A percentile compares a stretch with the other conserved stretches of the same genome.
Evolutionary conservation across 306 rosid genomes (phyloP).

Genomic region (Abrus pulchellus): DNA sequence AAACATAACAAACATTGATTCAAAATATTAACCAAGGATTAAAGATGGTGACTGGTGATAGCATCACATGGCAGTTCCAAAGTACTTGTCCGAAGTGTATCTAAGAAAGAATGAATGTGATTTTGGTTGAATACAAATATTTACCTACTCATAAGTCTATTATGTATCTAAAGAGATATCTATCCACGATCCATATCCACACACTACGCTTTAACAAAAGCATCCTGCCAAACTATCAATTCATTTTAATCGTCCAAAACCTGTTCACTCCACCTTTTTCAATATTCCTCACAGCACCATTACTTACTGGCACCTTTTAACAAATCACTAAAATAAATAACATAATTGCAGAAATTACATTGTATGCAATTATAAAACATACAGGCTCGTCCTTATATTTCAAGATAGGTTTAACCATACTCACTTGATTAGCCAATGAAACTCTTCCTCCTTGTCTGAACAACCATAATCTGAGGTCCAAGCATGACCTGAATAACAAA

Average conservation of each 20-base stretch:
- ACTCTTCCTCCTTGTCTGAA: constrained; percentile 91
- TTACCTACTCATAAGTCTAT: background rate
- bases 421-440: constrained; percentile 91
- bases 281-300: background rate
- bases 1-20: background rate
- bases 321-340: background rate
- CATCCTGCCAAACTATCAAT: background rate
- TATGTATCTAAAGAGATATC: background rate
- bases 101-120: background rate
- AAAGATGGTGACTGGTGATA: too few relatives aligned
- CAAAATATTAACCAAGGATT: background rate
- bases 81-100: too few relatives aligned
- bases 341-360: background rate
- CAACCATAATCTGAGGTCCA: constrained; percentile 96
- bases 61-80: too few relatives aligned
- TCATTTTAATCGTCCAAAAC: background rate
- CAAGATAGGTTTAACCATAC: constrained; percentile 36
- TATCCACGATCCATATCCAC: background rate
- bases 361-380: background rate
- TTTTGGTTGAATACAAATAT: background rate
- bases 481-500: constrained; percentile 78
- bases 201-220: background rate
- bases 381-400: background rate
- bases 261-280: background rate
- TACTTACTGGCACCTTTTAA: background rate